These are phyloP conservation scores for Phascolomyces articulosus DNA, from an alignment of 371 early-diverging fungal species.

Conservation along the genomic window DNA sequence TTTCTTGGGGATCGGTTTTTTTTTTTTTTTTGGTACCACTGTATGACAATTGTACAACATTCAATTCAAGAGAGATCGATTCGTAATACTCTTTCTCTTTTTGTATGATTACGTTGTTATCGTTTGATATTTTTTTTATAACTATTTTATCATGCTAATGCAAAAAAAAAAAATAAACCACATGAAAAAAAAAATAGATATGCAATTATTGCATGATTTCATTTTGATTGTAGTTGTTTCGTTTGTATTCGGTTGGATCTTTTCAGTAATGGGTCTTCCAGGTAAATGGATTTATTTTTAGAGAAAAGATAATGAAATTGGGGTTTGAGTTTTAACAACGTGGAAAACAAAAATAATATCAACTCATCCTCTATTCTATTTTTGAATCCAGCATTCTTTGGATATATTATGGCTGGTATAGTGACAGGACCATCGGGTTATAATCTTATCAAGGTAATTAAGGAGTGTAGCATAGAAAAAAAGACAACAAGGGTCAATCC, in stretches of 20 bases:
- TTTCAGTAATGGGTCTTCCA: conserved; percentile 48
- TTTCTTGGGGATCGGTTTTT: not conserved
- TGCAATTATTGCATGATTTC: conserved; percentile 58
- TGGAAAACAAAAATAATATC: not conserved
- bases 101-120: no score
- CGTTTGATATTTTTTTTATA: no score
- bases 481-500: no score
- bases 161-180: not conserved
- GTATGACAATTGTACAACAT: conserved; percentile 5
- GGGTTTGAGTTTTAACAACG: conserved; percentile 6
- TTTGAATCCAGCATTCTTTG: conserved; percentile 56
- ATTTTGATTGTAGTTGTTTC: conserved; percentile 51
- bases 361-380: not conserved
- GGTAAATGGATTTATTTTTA: conserved; percentile 31
- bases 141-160: not conserved
- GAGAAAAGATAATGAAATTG: not conserved
- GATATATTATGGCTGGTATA: conserved; percentile 64
- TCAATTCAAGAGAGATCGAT: no score
- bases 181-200: conserved; percentile 33
- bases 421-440: conserved; percentile 56
- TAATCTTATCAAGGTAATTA: conserved; percentile 50
- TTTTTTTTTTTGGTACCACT: not conserved
- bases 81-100: no score
- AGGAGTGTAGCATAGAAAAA: no score
- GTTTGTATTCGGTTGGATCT: conserved; percentile 50